A percentile compares a stretch with the other conserved stretches of the same genome.
These are phyloP conservation scores for apple (Malus domestica) DNA, from an alignment of 306 rosid species.

Conservation along the genomic window DNA sequence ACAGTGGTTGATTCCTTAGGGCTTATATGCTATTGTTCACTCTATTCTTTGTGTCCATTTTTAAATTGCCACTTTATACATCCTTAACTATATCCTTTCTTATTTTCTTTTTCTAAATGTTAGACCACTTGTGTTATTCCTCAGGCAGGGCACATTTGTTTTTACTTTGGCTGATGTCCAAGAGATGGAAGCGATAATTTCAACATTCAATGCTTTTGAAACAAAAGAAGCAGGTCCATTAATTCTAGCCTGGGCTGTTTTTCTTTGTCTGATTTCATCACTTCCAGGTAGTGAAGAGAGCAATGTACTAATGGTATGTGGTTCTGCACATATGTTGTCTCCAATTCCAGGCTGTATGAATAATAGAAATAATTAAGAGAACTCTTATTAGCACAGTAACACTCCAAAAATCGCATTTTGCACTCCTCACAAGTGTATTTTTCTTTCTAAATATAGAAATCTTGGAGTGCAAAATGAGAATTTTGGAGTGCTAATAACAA, in stretches of 20 bases:
- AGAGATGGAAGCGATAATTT: constrained; percentile 77
- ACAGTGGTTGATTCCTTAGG: not conserved
- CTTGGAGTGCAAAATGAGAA: too few species aligned
- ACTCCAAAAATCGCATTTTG: too few species aligned
- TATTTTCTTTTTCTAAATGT: constrained; percentile 7
- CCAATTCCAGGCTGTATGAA: constrained; percentile 2
- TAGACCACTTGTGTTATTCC: constrained; percentile 25
- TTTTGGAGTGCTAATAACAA: too few species aligned
- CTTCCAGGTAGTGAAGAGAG: constrained; percentile 73
- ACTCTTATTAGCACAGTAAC: too few species aligned
- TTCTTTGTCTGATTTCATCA: constrained; percentile 71
- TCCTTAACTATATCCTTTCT: not conserved
- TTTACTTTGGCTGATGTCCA: constrained; percentile 57
- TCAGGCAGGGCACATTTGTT: constrained; percentile 47
- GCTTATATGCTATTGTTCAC: constrained; percentile 9
- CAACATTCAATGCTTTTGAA: constrained; percentile 60
- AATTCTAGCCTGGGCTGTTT: constrained; percentile 87
- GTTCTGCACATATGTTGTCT: constrained; percentile 18
- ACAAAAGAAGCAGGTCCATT: constrained; percentile 77
- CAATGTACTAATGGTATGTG: constrained; percentile 52
- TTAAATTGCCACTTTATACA: not conserved
- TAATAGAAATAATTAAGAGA: constrained; percentile 12
- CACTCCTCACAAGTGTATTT: too few species aligned
- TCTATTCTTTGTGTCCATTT: not conserved
- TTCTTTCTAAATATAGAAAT: too few species aligned